Base-by-base conservation (phyloP, 2,329 filamentous ascomycete genomes). In the Colletotrichum musicola region DNA sequence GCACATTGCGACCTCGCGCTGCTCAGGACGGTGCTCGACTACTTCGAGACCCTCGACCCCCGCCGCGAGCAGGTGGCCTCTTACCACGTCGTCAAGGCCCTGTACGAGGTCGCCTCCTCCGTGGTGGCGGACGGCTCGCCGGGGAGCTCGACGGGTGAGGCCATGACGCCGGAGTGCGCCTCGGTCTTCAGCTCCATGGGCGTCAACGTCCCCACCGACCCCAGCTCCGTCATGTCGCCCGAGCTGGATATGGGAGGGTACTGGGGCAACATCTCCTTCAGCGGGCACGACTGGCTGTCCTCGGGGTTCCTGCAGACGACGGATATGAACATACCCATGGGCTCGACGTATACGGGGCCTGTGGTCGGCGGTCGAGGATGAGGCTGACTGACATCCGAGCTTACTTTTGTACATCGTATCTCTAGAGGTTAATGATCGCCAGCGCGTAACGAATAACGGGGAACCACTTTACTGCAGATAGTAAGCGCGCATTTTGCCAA, bases 281-380 rank as follows among this genome's bases (percentile, higher is more conserved):
- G 44, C 22, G 25, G 35, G 22, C 62, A 64, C 0, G 53, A 58
- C 9, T 64, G 62, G 62, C 30, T 64, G 7, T 51, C 62, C 7
- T 44, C 54, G 4, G 62, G 62, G 1, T 64, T 64, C 25, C 22
- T 64, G 44, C 62, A 58, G 14, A 64, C 57, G 54, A 27, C 53
- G 4, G 62, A 64, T 6, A 58, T 53, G 53, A 35, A 46, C 3
- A 4, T 61, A 3, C 46, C 56, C 1, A 12, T 30, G 6, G 46
- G 14, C 25, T 22, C 40, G 20, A 5, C 44, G 40, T 13, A 14
- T 57, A n/a, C n/a, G 3, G n/a, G 9, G 9, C n/a, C 20, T 22
- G 46, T 22, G 7, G 20, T 49, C n/a, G 20, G n/a, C 1, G 7
- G 18, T 7, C n/a, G 20, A 22, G n/a, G 18, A 13, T 14, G 12